Percentiles rank a stretch among this genome's conserved stretches.
phyloP scores from a whole-genome alignment of 306 rosid species.

The Quercus berberidifolia region DNA sequence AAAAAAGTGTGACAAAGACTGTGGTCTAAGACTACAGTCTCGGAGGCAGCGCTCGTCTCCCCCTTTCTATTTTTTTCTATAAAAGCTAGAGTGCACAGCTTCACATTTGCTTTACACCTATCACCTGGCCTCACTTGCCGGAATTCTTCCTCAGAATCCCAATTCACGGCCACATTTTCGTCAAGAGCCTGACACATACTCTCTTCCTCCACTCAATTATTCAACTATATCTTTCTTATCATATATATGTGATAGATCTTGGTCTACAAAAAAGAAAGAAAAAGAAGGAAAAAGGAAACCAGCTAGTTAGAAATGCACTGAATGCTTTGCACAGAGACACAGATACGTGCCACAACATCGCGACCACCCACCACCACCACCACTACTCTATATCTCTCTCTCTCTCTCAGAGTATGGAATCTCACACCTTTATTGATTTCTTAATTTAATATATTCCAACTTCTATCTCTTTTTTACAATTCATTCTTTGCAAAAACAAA shows the following conservation, averaged over 20 bases:
- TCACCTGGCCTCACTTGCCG: background rate
- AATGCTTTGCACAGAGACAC: constrained; percentile 19
- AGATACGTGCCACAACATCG: background rate
- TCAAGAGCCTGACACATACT: constrained; percentile 27
- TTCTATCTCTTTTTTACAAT: constrained; percentile 12
- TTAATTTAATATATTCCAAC: background rate
- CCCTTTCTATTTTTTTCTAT: background rate
- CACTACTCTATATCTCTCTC: too few species aligned
- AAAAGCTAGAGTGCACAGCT: background rate
- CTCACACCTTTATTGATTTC: constrained; percentile 20
- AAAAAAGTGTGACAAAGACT: too few species aligned
- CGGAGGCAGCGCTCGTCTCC: background rate
- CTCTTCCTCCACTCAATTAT: constrained; percentile 23
- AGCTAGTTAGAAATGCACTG: constrained; percentile 19
- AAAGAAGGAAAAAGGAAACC: constrained; percentile 1
- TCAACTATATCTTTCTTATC: background rate
- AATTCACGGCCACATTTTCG: constrained; percentile 21
- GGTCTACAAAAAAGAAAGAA: background rate
- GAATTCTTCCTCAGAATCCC: constrained; percentile 25
- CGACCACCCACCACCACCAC: background rate
- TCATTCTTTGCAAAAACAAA: constrained; percentile 27
- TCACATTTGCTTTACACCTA: background rate
- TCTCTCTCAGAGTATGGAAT: constrained; percentile 21
- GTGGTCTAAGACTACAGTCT: background rate
- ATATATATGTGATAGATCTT: background rate